Base-by-base conservation (phyloP, 352 stramenopile species). In the Globisporangium abappressorium region DNA sequence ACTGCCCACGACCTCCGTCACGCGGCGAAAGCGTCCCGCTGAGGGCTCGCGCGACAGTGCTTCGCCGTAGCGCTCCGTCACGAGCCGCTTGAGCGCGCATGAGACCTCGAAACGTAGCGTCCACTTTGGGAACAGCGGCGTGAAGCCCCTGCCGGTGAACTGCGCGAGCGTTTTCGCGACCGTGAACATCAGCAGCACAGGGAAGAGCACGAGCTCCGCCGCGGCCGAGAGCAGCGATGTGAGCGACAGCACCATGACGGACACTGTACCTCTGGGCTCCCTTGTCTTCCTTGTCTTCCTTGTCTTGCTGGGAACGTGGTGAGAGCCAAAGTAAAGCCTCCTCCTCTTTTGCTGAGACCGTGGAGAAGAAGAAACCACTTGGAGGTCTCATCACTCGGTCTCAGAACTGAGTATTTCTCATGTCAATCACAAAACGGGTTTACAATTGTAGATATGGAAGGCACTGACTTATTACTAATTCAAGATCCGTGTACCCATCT, bases 61-160 rank as follows among this genome's bases (percentile, higher is more conserved):
- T 5, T 70, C 61, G 9, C 75, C 77, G 24, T 71, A 70, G 24
- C 56, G 56, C 8, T 72, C 68, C 1, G 68, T 82, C 47, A 60
- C 61, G 6, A 58, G 58, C 28, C 57, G 70, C 41, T 77, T 71
- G 30, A 82, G 51, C 1, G 72, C 63, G n/a, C 71, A 65, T 30
- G 80, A 49, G 9, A 82, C 11, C 43, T 82, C 75, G 49, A 82
- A 84, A n/a, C 69, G 64, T n/a, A 84, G 65, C n/a, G 77, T 74
- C 77, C 77, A 84, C 34, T 71, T 71, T 0, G 70, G 70, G 47
- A 49, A 69, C 9, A 65, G 55, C 36, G 68, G 68, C 34, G 8
- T 56, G 60, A 34, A 71, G 22, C 66, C 59, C 14, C 66, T 22
- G 1, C 7, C 36, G 0, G 38, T 33, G 49, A 62, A 71, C 38